phyloP scores from a whole-genome alignment of 805 yeast species.

The Hanseniaspora clermontiae region DNA sequence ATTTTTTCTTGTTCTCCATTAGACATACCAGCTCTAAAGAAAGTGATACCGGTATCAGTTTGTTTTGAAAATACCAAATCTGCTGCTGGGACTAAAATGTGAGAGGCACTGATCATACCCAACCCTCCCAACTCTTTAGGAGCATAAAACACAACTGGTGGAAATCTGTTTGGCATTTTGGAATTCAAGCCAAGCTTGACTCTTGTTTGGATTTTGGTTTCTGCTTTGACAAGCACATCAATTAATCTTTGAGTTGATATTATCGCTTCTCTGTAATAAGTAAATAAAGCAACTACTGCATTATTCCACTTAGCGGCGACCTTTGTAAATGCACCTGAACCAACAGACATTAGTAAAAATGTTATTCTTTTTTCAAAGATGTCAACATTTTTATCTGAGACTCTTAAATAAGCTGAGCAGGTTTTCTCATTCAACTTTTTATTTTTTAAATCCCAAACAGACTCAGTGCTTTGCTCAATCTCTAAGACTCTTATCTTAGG shows the following conservation, averaged over 20 bases:
- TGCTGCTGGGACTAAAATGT: constrained; percentile 84
- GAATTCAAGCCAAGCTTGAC: constrained; percentile 92
- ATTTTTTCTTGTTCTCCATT: constrained; percentile 56
- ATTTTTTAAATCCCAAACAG: constrained; percentile 80
- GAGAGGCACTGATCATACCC: constrained; percentile 96
- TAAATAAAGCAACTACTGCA: constrained; percentile 68
- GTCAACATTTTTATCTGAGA: constrained; percentile 66
- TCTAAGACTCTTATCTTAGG: constrained; percentile 57
- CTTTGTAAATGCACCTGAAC: constrained; percentile 88
- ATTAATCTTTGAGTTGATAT: constrained; percentile 66
- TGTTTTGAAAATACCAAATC: constrained; percentile 85
- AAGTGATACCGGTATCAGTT: constrained; percentile 88
- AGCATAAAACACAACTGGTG: constrained; percentile 96
- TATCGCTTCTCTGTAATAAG: constrained; percentile 88
- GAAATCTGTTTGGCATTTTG: constrained; percentile 96
- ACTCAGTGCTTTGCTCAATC: constrained; percentile 51
- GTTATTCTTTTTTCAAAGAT: constrained; percentile 72
- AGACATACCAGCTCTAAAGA: constrained; percentile 86
- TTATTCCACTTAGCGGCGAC: constrained; percentile 95
- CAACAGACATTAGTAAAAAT: constrained; percentile 87
- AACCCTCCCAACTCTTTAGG: constrained; percentile 96
- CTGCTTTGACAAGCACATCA: constrained; percentile 77
- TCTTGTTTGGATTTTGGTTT: constrained; percentile 83
- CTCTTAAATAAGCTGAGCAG: constrained; percentile 77
- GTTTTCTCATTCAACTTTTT: constrained; percentile 67